phyloP scores from a whole-genome alignment of 2,329 filamentous ascomycete genomes.

The Claviceps digitariae region DNA sequence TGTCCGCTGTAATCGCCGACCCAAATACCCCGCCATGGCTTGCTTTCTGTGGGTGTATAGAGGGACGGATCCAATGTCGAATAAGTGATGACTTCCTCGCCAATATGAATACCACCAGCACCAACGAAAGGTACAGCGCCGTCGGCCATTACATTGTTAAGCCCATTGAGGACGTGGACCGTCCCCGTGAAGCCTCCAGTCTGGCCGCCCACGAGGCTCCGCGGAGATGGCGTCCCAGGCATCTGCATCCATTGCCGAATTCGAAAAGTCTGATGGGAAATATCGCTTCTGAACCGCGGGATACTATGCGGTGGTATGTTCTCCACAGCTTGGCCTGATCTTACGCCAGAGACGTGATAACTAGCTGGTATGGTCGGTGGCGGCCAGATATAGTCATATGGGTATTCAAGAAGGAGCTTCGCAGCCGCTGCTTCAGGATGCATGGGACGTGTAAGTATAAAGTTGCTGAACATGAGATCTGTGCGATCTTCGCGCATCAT shows the following conservation, averaged over 20 bases:
- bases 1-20: slow-evolving; percentile 81
- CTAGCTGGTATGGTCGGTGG: slow-evolving; percentile 53
- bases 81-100: slow-evolving; percentile 47
- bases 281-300: slow-evolving; percentile 40
- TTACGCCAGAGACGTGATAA: slow-evolving; percentile 32
- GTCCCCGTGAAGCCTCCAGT: slow-evolving; percentile 12
- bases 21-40: slow-evolving; percentile 85
- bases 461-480: slow-evolving; percentile 47
- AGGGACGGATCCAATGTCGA: slow-evolving; percentile 56
- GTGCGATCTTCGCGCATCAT: slow-evolving; percentile 34
- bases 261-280: slow-evolving; percentile 59
- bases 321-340: slow-evolving; percentile 12
- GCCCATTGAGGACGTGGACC: slow-evolving; percentile 8
- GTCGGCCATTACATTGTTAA: neutral
- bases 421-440: slow-evolving; percentile 21
- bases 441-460: slow-evolving; percentile 49
- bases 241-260: slow-evolving; percentile 68
- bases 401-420: slow-evolving; percentile 19
- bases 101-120: slow-evolving; percentile 31
- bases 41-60: slow-evolving; percentile 69
- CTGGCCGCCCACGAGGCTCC: slow-evolving; percentile 16
- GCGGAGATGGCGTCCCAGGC: slow-evolving; percentile 19
- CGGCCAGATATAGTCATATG: slow-evolving; percentile 57
- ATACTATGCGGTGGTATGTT: slow-evolving; percentile 16
- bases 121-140: slow-evolving; percentile 5